Evolutionary conservation across 2,329 filamentous ascomycete genomes (phyloP).

Genomic region (Aspergillus eucalypticola): DNA sequence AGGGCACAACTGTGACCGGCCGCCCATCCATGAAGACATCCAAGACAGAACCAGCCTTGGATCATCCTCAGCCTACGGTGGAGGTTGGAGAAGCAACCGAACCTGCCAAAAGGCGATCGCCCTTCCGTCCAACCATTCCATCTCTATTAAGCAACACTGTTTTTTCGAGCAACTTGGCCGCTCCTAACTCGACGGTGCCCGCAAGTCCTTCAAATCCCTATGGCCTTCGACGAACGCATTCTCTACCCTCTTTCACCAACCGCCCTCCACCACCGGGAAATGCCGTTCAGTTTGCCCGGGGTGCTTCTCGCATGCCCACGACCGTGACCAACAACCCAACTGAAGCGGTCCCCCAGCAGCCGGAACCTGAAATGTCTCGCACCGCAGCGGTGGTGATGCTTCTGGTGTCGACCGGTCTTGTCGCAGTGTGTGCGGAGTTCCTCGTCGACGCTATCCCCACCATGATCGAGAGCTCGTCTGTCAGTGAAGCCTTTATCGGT

Average conservation of each 20-base stretch:
- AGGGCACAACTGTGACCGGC: not conserved
- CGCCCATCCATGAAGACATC: slow-evolving; percentile 20
- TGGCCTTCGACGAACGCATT: slow-evolving; percentile 33
- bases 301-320: slow-evolving; percentile 31
- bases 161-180: slow-evolving; percentile 27
- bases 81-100: slow-evolving; percentile 14
- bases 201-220: slow-evolving; percentile 20
- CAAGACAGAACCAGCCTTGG: slow-evolving; percentile 13
- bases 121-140: slow-evolving; percentile 33
- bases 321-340: slow-evolving; percentile 14
- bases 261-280: slow-evolving; percentile 32
- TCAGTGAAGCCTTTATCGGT: slow-evolving; percentile 75
- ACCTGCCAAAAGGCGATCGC: slow-evolving; percentile 27
- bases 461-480: slow-evolving; percentile 60
- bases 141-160: slow-evolving; percentile 39
- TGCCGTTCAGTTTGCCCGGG: slow-evolving; percentile 36
- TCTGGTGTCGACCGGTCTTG: slow-evolving; percentile 55
- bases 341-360: slow-evolving; percentile 16
- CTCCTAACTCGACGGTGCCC: slow-evolving; percentile 12
- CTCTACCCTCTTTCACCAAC: slow-evolving; percentile 31
- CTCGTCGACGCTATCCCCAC: slow-evolving; percentile 72
- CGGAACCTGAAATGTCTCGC: slow-evolving; percentile 51
- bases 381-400: slow-evolving; percentile 59
- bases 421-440: slow-evolving; percentile 68
- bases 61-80: not conserved